Percentiles rank a stretch among this genome's conserved stretches.
phyloP scores from a whole-genome alignment of 1,284 basidiomycete species.

The Paramarasmius palmivorus region DNA sequence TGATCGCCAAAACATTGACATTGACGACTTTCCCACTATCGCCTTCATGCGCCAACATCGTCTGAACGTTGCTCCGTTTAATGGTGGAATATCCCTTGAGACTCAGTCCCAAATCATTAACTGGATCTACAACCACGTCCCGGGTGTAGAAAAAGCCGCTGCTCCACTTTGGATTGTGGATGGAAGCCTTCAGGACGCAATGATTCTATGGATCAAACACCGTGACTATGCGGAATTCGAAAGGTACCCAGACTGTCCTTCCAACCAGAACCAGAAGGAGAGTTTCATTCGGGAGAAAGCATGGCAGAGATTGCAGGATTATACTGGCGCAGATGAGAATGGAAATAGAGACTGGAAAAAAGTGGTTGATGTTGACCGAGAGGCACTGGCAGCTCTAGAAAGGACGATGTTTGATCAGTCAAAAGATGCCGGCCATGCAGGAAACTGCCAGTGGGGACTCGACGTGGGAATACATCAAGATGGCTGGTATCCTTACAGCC shows the following conservation, averaged over 20 bases:
- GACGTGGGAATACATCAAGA: not conserved
- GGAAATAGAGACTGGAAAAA: not conserved
- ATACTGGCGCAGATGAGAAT: not conserved
- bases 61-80: not conserved
- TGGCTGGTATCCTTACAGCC: no score
- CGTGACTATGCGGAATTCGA: not conserved
- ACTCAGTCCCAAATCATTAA: not conserved
- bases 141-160: not conserved
- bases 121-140: not conserved
- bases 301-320: not conserved
- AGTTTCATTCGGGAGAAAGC: not conserved
- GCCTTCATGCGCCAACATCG: not conserved
- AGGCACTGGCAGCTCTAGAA: not conserved
- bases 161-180: not conserved
- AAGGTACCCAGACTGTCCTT: not conserved
- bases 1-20: not conserved
- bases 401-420: not conserved
- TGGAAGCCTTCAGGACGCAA: not conserved
- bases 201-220: not conserved
- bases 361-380: not conserved
- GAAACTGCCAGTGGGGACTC: not conserved
- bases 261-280: not conserved
- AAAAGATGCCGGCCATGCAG: not conserved
- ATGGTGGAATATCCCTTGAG: not conserved
- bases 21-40: not conserved